Evolutionary conservation across 139 green algal genomes (phyloP).

Genomic region (Zygnema cylindricum): DNA sequence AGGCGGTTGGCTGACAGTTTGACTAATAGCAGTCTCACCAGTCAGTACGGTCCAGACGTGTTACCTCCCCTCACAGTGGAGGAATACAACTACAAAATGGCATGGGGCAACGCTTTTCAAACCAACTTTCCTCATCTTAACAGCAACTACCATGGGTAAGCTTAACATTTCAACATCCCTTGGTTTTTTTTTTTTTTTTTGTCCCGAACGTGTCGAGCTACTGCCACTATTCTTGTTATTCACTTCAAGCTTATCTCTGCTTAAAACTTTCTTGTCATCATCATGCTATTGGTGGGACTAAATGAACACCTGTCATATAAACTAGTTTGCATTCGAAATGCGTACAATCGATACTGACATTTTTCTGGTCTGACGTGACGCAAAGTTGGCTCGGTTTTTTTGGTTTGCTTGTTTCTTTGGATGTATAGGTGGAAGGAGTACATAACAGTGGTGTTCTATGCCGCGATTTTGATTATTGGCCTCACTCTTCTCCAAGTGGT

Average conservation of each 20-base stretch:
- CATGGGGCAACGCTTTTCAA: conserved; percentile 25
- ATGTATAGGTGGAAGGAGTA: conserved; percentile 8
- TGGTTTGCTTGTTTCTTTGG: too few species aligned
- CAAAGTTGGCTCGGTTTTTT: too few species aligned
- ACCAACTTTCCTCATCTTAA: conserved; percentile 36
- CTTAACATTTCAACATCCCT: not conserved
- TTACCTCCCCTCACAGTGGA: conserved; percentile 32
- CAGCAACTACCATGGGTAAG: conserved; percentile 25
- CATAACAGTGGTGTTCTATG: conserved; percentile 21
- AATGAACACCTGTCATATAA: too few species aligned
- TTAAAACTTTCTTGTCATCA: too few species aligned
- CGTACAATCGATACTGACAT: too few species aligned
- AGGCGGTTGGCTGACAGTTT: not conserved
- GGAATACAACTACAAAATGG: conserved; percentile 37
- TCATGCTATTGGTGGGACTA: too few species aligned
- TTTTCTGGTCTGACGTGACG: too few species aligned
- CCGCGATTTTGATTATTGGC: conserved; percentile 16
- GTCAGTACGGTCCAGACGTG: not conserved
- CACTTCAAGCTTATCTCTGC: not conserved
- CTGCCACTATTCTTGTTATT: not conserved
- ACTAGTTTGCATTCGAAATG: too few species aligned
- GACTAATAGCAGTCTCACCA: not conserved
- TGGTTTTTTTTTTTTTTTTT: not conserved
- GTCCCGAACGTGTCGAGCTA: not conserved
- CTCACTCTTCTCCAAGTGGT: conserved; percentile 11